Conservation (phyloP, 768 basidiomycete genomes). For the Xerocomus spinulosus region DNA sequence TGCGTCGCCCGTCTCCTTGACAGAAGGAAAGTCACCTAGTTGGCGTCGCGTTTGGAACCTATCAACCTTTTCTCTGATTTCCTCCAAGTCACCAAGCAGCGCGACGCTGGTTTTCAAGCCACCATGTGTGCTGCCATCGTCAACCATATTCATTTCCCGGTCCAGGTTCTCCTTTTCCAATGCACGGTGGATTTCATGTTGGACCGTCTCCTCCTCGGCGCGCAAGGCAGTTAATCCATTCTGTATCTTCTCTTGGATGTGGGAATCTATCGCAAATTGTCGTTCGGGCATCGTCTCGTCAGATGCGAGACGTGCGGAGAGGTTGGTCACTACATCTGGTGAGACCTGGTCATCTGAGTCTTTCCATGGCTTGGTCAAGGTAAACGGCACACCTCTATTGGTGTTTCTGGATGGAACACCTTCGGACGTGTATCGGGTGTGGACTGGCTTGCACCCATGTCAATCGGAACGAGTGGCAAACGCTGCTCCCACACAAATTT, state of each 20-base stretch:
- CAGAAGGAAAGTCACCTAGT: slow-evolving; percentile 49
- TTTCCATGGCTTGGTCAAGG: neutral
- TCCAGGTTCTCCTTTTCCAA: slow-evolving; percentile 88
- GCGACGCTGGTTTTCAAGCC: slow-evolving; percentile 54
- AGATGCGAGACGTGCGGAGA: slow-evolving; percentile 59
- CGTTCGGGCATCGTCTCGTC: slow-evolving; percentile 60
- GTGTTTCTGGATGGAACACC: slow-evolving; percentile 50
- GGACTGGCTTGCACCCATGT: slow-evolving; percentile 72
- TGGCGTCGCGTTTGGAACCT: slow-evolving; percentile 56
- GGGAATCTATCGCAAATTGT: slow-evolving; percentile 69
- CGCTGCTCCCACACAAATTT: neutral
- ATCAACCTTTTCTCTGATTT: slow-evolving; percentile 68
- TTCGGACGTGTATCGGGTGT: slow-evolving; percentile 51
- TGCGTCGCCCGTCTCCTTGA: slow-evolving; percentile 53
- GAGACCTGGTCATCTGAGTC: slow-evolving; percentile 55
- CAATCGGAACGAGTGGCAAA: neutral
- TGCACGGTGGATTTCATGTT: slow-evolving; percentile 67
- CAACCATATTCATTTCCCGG: slow-evolving; percentile 56
- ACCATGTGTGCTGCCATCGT: slow-evolving; percentile 37
- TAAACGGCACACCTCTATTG: slow-evolving; percentile 44
- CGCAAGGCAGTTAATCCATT: slow-evolving; percentile 62
- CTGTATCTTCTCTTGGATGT: slow-evolving; percentile 68
- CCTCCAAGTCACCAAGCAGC: slow-evolving; percentile 71
- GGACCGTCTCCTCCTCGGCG: slow-evolving; percentile 65
- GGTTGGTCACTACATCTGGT: slow-evolving; percentile 75